Conservation (phyloP, 2,329 filamentous ascomycete genomes). For the Helotiales sp. region DNA sequence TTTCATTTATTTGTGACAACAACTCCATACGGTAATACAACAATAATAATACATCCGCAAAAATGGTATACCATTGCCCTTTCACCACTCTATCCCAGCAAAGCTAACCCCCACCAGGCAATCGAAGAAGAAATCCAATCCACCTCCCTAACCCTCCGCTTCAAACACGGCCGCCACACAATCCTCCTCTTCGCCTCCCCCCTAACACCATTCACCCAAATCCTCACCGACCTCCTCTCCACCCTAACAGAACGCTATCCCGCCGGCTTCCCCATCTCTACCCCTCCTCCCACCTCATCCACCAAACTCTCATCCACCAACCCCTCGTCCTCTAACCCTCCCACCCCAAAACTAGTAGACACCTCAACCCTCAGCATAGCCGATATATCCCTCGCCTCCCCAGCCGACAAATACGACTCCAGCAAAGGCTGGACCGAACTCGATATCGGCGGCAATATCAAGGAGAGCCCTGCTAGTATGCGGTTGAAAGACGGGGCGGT, state of each 20-base stretch:
- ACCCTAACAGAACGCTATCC: constrained; percentile 59
- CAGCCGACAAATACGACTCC: constrained; percentile 46
- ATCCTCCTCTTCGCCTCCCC: constrained; percentile 67
- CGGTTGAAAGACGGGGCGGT: constrained; percentile 41
- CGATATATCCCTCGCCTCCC: constrained; percentile 47
- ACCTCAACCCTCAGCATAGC: not conserved
- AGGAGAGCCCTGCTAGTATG: constrained; percentile 35
- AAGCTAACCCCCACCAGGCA: constrained; percentile 13
- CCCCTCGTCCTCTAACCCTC: too few species aligned
- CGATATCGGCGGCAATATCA: constrained; percentile 35
- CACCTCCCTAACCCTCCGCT: constrained; percentile 63
- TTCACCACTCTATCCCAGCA: not conserved
- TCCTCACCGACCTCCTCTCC: constrained; percentile 59
- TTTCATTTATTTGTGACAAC: too few species aligned
- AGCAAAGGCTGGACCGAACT: constrained; percentile 50
- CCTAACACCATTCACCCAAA: constrained; percentile 53
- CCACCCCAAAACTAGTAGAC: too few species aligned
- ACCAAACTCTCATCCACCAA: too few species aligned
- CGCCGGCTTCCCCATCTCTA: constrained; percentile 43
- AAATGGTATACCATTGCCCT: not conserved
- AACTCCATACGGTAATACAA: too few species aligned
- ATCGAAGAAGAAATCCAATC: constrained; percentile 38
- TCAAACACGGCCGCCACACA: constrained; percentile 73
- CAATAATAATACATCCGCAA: not conserved
- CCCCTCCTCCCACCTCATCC: too few species aligned